Conservation (phyloP, 2,329 filamentous ascomycete species). For the Monilinia laxa region DNA sequence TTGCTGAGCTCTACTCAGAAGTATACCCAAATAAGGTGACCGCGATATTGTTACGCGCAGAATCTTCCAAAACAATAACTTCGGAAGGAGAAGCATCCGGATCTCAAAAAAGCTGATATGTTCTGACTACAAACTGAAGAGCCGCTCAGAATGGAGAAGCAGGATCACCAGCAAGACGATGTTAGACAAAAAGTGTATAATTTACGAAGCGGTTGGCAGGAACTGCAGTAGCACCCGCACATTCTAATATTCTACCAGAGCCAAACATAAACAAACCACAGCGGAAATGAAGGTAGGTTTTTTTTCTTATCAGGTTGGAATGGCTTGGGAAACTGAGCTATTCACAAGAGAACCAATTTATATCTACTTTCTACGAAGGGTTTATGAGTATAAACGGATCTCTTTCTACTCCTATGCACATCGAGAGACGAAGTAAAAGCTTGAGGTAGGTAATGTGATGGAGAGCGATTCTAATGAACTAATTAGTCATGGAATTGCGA, state of each 20-base stretch:
- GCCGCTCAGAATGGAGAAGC: constrained; percentile 49
- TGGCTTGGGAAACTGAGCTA: constrained; percentile 20
- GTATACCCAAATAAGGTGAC: constrained; percentile 50
- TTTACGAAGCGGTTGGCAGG: constrained; percentile 42
- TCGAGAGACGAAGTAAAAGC: background rate
- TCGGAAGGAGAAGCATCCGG: constrained; percentile 43
- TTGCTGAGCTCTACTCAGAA: constrained; percentile 34
- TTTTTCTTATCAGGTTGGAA: background rate
- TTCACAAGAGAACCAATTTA: background rate
- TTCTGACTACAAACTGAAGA: constrained; percentile 49
- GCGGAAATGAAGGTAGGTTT: constrained; percentile 47
- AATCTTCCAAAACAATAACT: constrained; percentile 50
- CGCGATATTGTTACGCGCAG: constrained; percentile 49
- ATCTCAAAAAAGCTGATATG: constrained; percentile 47
- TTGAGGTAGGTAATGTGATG: background rate
- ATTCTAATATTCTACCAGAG: constrained; percentile 43
- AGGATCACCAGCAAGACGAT: constrained; percentile 48
- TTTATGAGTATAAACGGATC: background rate
- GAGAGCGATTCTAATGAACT: background rate
- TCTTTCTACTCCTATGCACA: background rate
- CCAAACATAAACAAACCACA: constrained; percentile 49
- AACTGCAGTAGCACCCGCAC: constrained; percentile 40
- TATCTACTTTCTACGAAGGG: background rate
- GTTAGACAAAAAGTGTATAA: constrained; percentile 47
- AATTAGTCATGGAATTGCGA: background rate